Evolutionary conservation across 1,284 basidiomycete species (phyloP).

Genomic region (Farysia itapuensis): DNA sequence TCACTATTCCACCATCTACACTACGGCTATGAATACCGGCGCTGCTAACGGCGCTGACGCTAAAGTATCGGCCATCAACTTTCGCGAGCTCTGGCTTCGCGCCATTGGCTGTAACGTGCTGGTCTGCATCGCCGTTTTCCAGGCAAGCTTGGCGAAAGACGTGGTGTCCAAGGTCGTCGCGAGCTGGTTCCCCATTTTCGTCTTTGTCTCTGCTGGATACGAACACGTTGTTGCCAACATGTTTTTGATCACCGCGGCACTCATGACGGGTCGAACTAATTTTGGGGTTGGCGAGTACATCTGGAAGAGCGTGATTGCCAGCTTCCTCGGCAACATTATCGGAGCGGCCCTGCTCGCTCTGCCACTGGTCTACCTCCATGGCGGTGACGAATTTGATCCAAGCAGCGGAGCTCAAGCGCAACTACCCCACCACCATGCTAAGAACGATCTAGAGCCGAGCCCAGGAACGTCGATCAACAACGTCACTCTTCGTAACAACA

Average conservation of each 20-base stretch:
- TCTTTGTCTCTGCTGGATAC: slow-evolving; percentile 69
- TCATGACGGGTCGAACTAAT: slow-evolving; percentile 47
- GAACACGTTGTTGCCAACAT: slow-evolving; percentile 67
- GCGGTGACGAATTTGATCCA: slow-evolving; percentile 42
- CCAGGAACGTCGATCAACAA: slow-evolving; percentile 12
- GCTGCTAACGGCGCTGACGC: slow-evolving; percentile 22
- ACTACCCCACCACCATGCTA: background rate
- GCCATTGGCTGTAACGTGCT: slow-evolving; percentile 79
- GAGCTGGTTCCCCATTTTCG: slow-evolving; percentile 76
- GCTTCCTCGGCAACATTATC: slow-evolving; percentile 71
- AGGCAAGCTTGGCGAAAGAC: slow-evolving; percentile 72
- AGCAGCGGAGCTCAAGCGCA: slow-evolving; percentile 3
- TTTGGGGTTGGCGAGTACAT: slow-evolving; percentile 66
- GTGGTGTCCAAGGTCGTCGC: slow-evolving; percentile 74
- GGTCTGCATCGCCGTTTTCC: slow-evolving; percentile 77
- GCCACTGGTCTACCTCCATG: slow-evolving; percentile 44
- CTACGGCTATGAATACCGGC: slow-evolving; percentile 18
- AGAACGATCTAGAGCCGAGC: slow-evolving; percentile 1
- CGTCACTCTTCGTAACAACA: slow-evolving; percentile 10
- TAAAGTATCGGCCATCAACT: slow-evolving; percentile 36
- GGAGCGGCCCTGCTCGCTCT: slow-evolving; percentile 67
- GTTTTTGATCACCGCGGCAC: slow-evolving; percentile 71
- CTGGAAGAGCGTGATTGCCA: slow-evolving; percentile 70
- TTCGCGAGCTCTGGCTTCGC: slow-evolving; percentile 69
- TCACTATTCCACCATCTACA: slow-evolving; percentile 40